phyloP scores from a whole-genome alignment of 441 rosid species.

The Bocquillonia castaneifolia region DNA sequence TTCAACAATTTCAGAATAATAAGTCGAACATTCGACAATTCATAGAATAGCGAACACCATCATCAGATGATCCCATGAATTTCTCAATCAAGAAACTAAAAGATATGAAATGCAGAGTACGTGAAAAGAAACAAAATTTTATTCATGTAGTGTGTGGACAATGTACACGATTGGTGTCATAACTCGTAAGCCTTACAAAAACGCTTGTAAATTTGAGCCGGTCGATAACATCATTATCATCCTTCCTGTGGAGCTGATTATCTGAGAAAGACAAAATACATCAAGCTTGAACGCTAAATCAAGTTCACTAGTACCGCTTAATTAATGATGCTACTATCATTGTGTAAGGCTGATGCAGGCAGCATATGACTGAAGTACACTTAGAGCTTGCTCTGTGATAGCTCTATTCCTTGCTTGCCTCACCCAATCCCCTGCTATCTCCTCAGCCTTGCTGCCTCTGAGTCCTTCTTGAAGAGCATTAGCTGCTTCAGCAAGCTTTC shows the following conservation, averaged over 20 bases:
- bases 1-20: not conserved
- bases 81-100: not conserved
- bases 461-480: constrained; percentile 80
- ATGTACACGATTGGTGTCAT: constrained; percentile 20
- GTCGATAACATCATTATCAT: constrained; percentile 6
- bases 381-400: constrained; percentile 83
- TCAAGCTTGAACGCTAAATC: constrained; percentile 10
- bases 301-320: not conserved
- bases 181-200: not conserved
- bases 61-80: not conserved
- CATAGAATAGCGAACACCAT: not conserved
- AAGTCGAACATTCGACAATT: not conserved
- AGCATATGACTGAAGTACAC: constrained; percentile 78
- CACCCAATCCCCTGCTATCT: constrained; percentile 65
- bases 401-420: constrained; percentile 69
- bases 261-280: constrained; percentile 2
- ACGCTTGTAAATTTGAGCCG: constrained; percentile 9
- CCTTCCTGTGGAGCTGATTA: not conserved
- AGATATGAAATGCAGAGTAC: not conserved
- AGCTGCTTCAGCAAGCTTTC: constrained; percentile 89
- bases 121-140: constrained; percentile 16
- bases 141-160: constrained; percentile 16
- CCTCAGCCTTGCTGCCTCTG: constrained; percentile 77
- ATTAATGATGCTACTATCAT: constrained; percentile 14
- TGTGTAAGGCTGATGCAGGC: constrained; percentile 70